phyloP scores from a whole-genome alignment of 202 grass and related monocot species.

The Eragrostis tef region DNA sequence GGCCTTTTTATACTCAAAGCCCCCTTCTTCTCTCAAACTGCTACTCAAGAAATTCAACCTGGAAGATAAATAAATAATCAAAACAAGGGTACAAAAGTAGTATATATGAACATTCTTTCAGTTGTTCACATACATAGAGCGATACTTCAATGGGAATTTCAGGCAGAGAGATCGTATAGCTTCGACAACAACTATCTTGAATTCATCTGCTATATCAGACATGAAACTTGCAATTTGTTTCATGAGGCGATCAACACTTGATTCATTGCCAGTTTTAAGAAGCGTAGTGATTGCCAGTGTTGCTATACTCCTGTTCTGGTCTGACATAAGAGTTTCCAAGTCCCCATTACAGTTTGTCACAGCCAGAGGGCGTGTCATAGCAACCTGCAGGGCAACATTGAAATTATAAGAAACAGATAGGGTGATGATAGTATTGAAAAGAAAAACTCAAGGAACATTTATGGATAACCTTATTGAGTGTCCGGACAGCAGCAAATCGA shows the following conservation, averaged over 20 bases:
- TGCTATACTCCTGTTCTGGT: constrained; percentile 85
- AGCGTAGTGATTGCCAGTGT: constrained; percentile 84
- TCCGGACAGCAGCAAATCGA: constrained; percentile 82
- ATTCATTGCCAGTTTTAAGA: constrained; percentile 87
- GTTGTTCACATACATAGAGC: constrained; percentile 62
- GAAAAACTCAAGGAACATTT: constrained; percentile 8
- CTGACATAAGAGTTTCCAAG: constrained; percentile 70
- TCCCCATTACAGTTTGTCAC: constrained; percentile 79
- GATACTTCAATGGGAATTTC: constrained; percentile 82
- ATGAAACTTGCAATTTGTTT: constrained; percentile 86
- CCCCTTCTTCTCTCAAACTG: constrained; percentile 84
- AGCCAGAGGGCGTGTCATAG: constrained; percentile 67
- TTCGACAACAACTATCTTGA: constrained; percentile 86
- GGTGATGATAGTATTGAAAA: not conserved
- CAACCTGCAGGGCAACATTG: constrained; percentile 53
- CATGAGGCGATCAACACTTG: constrained; percentile 78
- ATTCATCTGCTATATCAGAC: constrained; percentile 86
- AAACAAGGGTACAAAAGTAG: constrained; percentile 12
- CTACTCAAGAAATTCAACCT: constrained; percentile 84
- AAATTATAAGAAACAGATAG: constrained; percentile 28
- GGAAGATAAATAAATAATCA: constrained; percentile 39
- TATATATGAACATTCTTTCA: constrained; percentile 27
- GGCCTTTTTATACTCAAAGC: constrained; percentile 83
- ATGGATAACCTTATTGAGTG: constrained; percentile 70
- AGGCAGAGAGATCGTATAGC: constrained; percentile 76